Base-by-base conservation (phyloP, 2,329 filamentous ascomycete genomes). In the Aspergillus cejpii region DNA sequence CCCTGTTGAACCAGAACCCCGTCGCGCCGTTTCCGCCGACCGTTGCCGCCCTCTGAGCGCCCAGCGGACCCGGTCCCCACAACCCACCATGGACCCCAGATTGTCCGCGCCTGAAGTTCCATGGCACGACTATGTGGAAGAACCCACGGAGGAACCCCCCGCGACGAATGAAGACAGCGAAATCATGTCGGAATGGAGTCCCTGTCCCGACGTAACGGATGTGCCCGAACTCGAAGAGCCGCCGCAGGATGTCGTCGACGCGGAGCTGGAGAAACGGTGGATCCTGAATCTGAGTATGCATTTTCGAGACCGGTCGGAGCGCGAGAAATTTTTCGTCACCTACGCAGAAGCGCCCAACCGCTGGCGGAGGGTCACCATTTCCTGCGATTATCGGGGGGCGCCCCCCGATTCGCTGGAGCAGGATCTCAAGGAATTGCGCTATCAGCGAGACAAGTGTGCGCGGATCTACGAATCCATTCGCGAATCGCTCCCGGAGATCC, bases 221-320 rank as follows among this genome's bases (percentile, higher is more conserved):
- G 41, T 53, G 45, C 55, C 60, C 47, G 56, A 58, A 34, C 55
- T 59, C 47, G 56, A 58, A 34, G 52, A 52, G 45, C 47, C 43
- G 27, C 54, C 62, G 38, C 62, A 65, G 42, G 63, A 66, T 39
- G 56, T 61, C 56, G 77, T 95, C 53, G 80, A 85, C 52, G 80
- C 86, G 51, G 91, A 97, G 66, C 76, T 96, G 44, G 89, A 96
- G 60, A 79, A 76, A 49, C 83, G 79, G 59, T 98, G 92, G 92
- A 97, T 98, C 48, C 74, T 98, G 55, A 98, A 98, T 61, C 77
- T 97, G 48, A 96, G 89, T 68, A 96, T 98, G 92, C 89, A 95
- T 66, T 98, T 96, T 66, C 81, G 90, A 47, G 92, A 98, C 69
- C 84, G 85, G 58, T 94, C 90, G 10, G 86, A 87, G 57, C 80